phyloP scores from a whole-genome alignment of 495 filamentous ascomycete genomes.

The Penicillium chermesinum region DNA sequence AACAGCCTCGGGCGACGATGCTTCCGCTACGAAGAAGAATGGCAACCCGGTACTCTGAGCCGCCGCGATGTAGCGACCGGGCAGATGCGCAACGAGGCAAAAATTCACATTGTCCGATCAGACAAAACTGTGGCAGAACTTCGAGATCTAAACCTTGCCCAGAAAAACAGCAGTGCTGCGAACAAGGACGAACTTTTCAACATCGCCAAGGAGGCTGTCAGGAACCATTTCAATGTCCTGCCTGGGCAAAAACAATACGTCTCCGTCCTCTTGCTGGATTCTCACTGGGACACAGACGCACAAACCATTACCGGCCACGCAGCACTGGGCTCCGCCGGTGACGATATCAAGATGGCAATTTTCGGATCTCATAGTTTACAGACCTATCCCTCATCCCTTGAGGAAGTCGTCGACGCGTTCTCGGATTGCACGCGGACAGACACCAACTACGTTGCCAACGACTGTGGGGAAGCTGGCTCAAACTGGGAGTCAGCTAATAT shows the following conservation, averaged over 20 bases:
- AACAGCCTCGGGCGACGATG: conserved; percentile 76
- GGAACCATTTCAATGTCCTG: conserved; percentile 63
- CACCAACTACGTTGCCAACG: conserved; percentile 73
- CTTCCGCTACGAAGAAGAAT: conserved; percentile 89
- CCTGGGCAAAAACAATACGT: conserved; percentile 81
- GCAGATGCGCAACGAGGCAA: conserved; percentile 82
- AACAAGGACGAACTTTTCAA: conserved; percentile 65
- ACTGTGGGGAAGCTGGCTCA: conserved; percentile 75
- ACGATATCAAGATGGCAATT: conserved; percentile 73
- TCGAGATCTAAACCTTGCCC: conserved; percentile 69
- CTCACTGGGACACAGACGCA: conserved; percentile 72
- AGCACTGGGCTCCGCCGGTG: conserved; percentile 63
- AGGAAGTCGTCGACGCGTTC: conserved; percentile 82
- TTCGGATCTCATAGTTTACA: conserved; percentile 88
- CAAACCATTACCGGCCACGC: conserved; percentile 76
- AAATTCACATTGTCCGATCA: conserved; percentile 73
- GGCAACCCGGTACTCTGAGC: conserved; percentile 74
- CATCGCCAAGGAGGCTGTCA: conserved; percentile 71
- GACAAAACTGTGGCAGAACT: conserved; percentile 84
- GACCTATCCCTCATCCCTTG: conserved; percentile 76
- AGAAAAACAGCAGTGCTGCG: conserved; percentile 65
- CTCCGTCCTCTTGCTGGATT: conserved; percentile 74
- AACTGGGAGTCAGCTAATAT: conserved; percentile 90
- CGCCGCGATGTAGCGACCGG: conserved; percentile 61
- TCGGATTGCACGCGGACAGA: conserved; percentile 84